A percentile compares a stretch with the other conserved stretches of the same genome.
These are phyloP conservation scores for Globisporangium paddicum DNA, from an alignment of 352 stramenopile species.

Conservation along the genomic window DNA sequence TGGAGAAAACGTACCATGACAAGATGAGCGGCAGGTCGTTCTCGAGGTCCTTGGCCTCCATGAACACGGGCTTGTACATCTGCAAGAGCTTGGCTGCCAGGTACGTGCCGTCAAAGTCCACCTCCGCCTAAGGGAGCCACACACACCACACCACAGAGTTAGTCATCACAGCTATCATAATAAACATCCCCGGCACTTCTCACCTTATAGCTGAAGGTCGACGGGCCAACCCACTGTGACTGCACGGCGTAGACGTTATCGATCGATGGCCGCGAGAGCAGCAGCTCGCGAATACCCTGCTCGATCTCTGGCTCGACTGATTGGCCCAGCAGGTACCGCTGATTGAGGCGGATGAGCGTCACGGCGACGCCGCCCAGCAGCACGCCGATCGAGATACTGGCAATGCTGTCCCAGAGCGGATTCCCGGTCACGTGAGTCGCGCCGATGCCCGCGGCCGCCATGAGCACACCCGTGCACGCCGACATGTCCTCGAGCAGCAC, in stretches of 20 bases:
- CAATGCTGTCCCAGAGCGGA: slow-evolving; percentile 94
- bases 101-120: slow-evolving; percentile 99
- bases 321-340: slow-evolving; percentile 95
- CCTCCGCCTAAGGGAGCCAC: slow-evolving; percentile 79
- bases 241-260: slow-evolving; percentile 95
- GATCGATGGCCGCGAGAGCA: slow-evolving; percentile 88
- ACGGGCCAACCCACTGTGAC: slow-evolving; percentile 96
- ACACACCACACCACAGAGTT: slow-evolving; percentile 4
- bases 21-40: slow-evolving; percentile 93
- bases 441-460: slow-evolving; percentile 92
- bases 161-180: neutral
- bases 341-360: slow-evolving; percentile 92
- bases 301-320: slow-evolving; percentile 93
- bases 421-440: slow-evolving; percentile 90
- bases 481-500: slow-evolving; percentile 96
- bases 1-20: slow-evolving; percentile 67
- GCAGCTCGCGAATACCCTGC: slow-evolving; percentile 67
- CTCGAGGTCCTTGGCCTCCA: slow-evolving; percentile 88
- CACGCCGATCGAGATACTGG: slow-evolving; percentile 93
- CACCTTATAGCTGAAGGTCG: slow-evolving; percentile 98
- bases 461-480: slow-evolving; percentile 95
- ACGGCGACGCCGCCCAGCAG: slow-evolving; percentile 94
- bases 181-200: neutral
- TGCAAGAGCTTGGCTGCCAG: slow-evolving; percentile 92
- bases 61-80: slow-evolving; percentile 92